Evolutionary conservation across 345 rosid species (phyloP).

Genomic region (Toxicodendron radicans): DNA sequence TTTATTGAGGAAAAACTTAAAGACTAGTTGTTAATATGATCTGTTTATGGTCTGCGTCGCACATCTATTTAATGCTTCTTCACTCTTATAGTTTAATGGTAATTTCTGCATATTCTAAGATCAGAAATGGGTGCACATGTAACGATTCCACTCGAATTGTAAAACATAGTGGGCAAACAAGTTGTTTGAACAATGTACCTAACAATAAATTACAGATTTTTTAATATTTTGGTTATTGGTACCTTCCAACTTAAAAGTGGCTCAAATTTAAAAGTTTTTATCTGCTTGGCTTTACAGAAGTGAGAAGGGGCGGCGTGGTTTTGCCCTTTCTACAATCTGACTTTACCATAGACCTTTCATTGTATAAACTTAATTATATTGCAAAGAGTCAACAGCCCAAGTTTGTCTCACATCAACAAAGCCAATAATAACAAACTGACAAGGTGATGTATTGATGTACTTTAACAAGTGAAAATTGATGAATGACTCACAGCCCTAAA

Average conservation of each 20-base stretch:
- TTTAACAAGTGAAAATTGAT: background rate
- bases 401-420: no score
- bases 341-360: background rate
- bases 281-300: background rate
- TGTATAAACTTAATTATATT: background rate
- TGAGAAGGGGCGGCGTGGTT: background rate
- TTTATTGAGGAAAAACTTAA: no score
- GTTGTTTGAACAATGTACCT: no score
- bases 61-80: no score
- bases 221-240: background rate
- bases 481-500: background rate
- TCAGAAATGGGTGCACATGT: no score
- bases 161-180: background rate
- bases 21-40: no score
- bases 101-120: no score
- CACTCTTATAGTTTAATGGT: background rate
- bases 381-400: background rate
- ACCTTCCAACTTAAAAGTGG: conserved; percentile 8
- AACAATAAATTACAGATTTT: no score
- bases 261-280: background rate
- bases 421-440: no score
- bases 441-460: no score
- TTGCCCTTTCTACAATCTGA: background rate
- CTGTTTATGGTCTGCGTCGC: no score
- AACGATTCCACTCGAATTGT: background rate